Percentiles rank a stretch among this genome's conserved stretches.
Conservation (phyloP, 345 rosid genomes). For the Isatis tinctoria region DNA sequence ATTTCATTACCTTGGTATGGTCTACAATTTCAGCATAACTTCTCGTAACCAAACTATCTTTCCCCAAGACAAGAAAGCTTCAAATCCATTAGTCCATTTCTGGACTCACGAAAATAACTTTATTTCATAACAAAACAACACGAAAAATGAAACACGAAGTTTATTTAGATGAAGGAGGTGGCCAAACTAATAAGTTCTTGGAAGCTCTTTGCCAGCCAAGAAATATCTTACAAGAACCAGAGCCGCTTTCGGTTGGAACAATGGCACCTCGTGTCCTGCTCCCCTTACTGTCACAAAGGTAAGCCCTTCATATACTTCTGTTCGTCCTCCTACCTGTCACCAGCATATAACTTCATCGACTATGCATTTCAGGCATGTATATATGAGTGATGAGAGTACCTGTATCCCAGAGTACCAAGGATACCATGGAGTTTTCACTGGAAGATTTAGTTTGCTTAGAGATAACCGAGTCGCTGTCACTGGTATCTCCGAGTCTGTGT, state of each 20-base stretch:
- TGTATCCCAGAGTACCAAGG: conserved; percentile 73
- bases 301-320: conserved; percentile 55
- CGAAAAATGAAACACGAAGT: too few species aligned
- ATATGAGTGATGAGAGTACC: conserved; percentile 14
- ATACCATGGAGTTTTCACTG: conserved; percentile 59
- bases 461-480: conserved; percentile 84
- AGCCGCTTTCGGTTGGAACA: conserved; percentile 42
- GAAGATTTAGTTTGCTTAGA: conserved; percentile 61
- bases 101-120: too few species aligned
- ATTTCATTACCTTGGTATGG: too few species aligned
- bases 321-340: conserved; percentile 77
- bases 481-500: conserved; percentile 82
- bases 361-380: neutral
- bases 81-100: too few species aligned
- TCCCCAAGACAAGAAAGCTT: too few species aligned
- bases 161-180: too few species aligned
- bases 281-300: conserved; percentile 59
- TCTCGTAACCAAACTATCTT: too few species aligned
- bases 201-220: conserved; percentile 44
- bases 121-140: too few species aligned
- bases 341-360: neutral
- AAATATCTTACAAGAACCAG: conserved; percentile 43
- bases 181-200: conserved; percentile 30
- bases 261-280: conserved; percentile 61
- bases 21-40: too few species aligned